Evolutionary conservation across 495 filamentous ascomycete genomes (phyloP).

Genomic region (Aspergillus incahuasiensis): DNA sequence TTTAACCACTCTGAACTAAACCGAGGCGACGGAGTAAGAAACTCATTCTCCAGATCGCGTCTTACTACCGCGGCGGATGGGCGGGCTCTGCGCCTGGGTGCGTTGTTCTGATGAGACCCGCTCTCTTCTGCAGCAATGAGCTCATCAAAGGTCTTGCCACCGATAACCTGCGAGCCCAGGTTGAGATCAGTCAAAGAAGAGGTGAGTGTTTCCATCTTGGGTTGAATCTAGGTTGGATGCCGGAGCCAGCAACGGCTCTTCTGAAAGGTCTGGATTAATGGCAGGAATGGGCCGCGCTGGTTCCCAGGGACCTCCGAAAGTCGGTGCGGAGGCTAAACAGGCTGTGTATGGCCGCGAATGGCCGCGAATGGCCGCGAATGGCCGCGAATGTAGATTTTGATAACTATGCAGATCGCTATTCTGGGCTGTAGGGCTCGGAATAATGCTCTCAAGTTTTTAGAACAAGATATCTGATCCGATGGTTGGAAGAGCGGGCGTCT

Average conservation of each 20-base stretch:
- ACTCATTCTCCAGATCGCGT: slow-evolving; percentile 67
- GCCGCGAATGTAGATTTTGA: no score
- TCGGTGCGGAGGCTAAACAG: neutral
- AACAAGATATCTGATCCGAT: neutral
- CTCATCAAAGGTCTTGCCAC: slow-evolving; percentile 27
- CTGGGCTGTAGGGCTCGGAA: no score
- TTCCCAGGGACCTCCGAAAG: neutral
- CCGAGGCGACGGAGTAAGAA: slow-evolving; percentile 67
- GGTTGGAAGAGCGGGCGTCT: neutral
- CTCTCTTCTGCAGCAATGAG: slow-evolving; percentile 33
- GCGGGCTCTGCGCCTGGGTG: slow-evolving; percentile 52
- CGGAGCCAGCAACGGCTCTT: neutral
- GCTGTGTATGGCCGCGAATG: neutral
- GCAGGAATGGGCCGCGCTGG: neutral
- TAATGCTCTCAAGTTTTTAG: neutral
- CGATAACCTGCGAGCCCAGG: slow-evolving; percentile 22
- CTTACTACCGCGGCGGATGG: slow-evolving; percentile 55
- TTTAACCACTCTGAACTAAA: slow-evolving; percentile 86
- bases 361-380: neutral
- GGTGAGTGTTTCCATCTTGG: slow-evolving; percentile 27
- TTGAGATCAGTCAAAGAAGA: slow-evolving; percentile 28
- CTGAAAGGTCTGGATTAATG: neutral
- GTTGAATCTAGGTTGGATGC: neutral
- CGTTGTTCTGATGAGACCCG: slow-evolving; percentile 21
- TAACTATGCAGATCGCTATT: no score